Evolutionary conservation across 306 rosid genomes (phyloP).

Genomic region (Vigna angularis): DNA sequence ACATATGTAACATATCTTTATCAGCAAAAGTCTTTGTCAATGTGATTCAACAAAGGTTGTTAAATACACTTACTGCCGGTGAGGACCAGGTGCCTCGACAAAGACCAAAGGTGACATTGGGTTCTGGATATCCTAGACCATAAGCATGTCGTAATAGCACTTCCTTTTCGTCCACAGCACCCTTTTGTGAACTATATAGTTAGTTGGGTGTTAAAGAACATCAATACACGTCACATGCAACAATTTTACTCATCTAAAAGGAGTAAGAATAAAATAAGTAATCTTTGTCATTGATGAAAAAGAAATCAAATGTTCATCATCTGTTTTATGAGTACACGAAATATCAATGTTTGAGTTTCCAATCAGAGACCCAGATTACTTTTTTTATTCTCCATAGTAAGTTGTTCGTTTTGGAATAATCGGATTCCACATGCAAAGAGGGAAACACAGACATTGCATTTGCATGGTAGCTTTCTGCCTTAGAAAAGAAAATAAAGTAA

Average conservation of each 20-base stretch:
- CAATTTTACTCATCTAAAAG: neutral
- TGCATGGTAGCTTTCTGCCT: neutral
- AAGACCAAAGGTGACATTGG: slow-evolving; percentile 85
- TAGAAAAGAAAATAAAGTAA: neutral
- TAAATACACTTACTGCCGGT: slow-evolving; percentile 75
- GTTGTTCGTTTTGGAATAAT: neutral
- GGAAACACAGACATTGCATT: neutral
- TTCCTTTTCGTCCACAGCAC: slow-evolving; percentile 73
- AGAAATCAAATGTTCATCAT: neutral
- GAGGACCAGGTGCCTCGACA: slow-evolving; percentile 95
- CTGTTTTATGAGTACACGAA: neutral
- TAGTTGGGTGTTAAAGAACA: slow-evolving; percentile 13
- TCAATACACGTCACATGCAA: neutral
- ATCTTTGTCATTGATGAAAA: neutral
- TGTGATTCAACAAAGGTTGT: neutral
- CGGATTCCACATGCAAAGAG: neutral
- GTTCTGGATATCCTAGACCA: slow-evolving; percentile 92
- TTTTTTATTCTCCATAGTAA: neutral
- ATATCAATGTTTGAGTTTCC: neutral
- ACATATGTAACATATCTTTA: neutral
- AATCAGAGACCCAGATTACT: neutral
- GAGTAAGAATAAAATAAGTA: neutral
- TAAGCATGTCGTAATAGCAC: slow-evolving; percentile 68
- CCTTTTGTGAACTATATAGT: slow-evolving; percentile 47
- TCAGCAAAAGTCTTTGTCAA: neutral